These are phyloP conservation scores for Fusarium staphyleae DNA, from an alignment of 2,329 filamentous ascomycete species.

Conservation along the genomic window DNA sequence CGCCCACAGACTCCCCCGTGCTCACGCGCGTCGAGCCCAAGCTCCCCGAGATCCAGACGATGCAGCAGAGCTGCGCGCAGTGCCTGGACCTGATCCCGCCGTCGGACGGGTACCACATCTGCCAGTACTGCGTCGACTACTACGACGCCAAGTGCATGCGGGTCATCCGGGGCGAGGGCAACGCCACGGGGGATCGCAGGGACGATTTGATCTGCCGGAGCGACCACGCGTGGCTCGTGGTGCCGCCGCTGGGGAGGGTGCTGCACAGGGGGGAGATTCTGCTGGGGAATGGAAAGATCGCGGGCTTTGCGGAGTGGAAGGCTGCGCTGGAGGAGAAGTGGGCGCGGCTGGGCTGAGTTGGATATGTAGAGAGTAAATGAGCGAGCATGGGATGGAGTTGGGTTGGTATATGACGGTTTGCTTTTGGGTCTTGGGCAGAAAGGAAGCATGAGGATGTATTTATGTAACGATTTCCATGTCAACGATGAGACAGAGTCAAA, in stretches of 20 bases:
- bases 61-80: conserved; percentile 48
- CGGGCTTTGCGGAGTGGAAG: conserved; percentile 49
- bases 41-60: conserved; percentile 46
- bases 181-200: conserved; percentile 42
- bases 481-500: no score
- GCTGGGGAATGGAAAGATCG: conserved; percentile 43
- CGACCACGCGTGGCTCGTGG: conserved; percentile 50
- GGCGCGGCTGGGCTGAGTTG: conserved; percentile 16
- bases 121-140: conserved; percentile 49
- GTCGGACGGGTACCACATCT: conserved; percentile 46
- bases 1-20: conserved; percentile 42
- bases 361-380: background rate
- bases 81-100: conserved; percentile 47
- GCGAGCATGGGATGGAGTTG: conserved; percentile 17
- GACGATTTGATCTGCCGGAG: conserved; percentile 45
- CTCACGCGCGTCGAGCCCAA: conserved; percentile 45
- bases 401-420: background rate
- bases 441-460: background rate
- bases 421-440: no score
- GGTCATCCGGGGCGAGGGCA: conserved; percentile 42
- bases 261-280: conserved; percentile 51
- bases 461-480: background rate
- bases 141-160: conserved; percentile 49
- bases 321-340: conserved; percentile 44
- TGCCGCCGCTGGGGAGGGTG: conserved; percentile 47